phyloP scores from a whole-genome alignment of 2,329 filamentous ascomycete species.

The Shiraia sp. region DNA sequence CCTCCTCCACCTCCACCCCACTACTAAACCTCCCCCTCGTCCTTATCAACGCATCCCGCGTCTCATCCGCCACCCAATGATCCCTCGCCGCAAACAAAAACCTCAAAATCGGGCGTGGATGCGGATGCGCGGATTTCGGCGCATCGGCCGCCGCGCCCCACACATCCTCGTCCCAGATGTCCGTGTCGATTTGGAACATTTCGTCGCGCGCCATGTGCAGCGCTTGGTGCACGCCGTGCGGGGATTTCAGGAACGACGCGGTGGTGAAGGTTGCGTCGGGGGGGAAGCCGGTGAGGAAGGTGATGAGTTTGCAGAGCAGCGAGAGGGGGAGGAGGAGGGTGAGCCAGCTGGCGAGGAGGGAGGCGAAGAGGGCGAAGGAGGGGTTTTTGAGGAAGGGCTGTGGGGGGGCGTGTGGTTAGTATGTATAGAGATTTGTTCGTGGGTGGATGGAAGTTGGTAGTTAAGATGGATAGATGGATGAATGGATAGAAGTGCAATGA shows the following conservation, averaged over 20 bases:
- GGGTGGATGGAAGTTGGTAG: too few species aligned
- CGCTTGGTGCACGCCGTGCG: constrained; percentile 57
- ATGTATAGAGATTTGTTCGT: too few species aligned
- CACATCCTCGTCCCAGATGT: constrained; percentile 62
- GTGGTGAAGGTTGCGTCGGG: constrained; percentile 53
- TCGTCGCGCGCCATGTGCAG: constrained; percentile 63
- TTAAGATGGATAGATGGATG: too few species aligned
- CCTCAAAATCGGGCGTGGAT: constrained; percentile 52
- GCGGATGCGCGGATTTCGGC: constrained; percentile 21
- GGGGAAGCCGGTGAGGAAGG: constrained; percentile 48
- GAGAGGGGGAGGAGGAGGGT: constrained; percentile 47
- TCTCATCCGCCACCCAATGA: constrained; percentile 64
- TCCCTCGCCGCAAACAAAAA: constrained; percentile 65
- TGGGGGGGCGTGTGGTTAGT: constrained; percentile 8
- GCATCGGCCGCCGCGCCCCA: constrained; percentile 55
- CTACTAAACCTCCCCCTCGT: constrained; percentile 13
- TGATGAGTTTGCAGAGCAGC: constrained; percentile 49
- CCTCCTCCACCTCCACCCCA: constrained; percentile 17
- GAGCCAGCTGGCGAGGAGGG: constrained; percentile 48
- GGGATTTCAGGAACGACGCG: constrained; percentile 54
- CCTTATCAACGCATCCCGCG: constrained; percentile 58
- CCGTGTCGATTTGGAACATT: constrained; percentile 59
- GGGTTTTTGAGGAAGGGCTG: constrained; percentile 33
- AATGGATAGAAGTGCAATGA: too few species aligned
- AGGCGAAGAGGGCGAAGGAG: constrained; percentile 29